Base-by-base conservation (phyloP, 2,329 filamentous ascomycete genomes). In the Cryphonectria japonica region DNA sequence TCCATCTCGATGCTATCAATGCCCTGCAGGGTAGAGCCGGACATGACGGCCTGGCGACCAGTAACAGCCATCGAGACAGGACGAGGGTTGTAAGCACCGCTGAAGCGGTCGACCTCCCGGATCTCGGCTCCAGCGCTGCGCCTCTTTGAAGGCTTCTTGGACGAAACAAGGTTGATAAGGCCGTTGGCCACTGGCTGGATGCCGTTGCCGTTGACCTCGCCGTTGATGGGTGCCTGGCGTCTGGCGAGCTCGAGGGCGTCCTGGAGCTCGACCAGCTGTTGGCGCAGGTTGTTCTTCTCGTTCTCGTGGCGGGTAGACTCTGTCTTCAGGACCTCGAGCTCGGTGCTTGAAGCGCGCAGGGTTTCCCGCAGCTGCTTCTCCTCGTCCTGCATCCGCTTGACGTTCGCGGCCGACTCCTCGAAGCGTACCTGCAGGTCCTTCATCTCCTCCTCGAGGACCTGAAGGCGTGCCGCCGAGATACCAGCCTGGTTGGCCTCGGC, bases 401-500 rank as follows among this genome's bases (percentile, higher is more conserved):
- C 93, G 80, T 95, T 98, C 73, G 90, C 88, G 5, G 92, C 91
- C 73, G 95, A 97, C 79, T 99, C 96, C 70, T 97, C 93, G 82
- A 97, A 97, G 78, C 89, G 96, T 72, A 88, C 85, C 81, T 98
- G 94, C 66, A 98, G 86, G 82, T 93, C 95, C 84, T 91, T 91
- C 92, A 98, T 97, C 78, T 99, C 96, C 76, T 94, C 92, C 80
- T 99, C 96, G 90, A 98, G 93, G 65, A 92, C 93, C 76, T 93
- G 91, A 69, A 99, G 86, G 75, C 94, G 93, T 74, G 96, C 96
- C 68, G 95, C 94, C 2, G 93, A 93, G 77, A 98, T 98, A 83
- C 96, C 96, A 69, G 95, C 96, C 83, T 98, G 95, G 82, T 99
- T 99, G 72, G 96, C 96, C 82, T 99, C 96, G 46, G 92, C 92